Percentiles rank a stretch among this genome's conserved stretches.
phyloP scores from a whole-genome alignment of 2,329 filamentous ascomycete species.

The Beauveria sp. region DNA sequence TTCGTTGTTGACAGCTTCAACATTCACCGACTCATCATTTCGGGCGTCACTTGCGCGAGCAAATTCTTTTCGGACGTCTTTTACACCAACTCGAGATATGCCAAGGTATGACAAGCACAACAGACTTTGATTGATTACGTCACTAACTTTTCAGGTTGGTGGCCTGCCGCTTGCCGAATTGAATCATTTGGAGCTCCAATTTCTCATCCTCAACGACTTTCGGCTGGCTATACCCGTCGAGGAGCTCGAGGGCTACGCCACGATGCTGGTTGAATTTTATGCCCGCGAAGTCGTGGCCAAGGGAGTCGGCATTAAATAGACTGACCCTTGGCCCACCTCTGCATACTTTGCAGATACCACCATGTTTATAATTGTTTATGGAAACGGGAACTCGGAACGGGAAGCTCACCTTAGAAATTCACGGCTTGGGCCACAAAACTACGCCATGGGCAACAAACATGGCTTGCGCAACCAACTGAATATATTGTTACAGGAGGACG shows the following conservation, averaged over 20 bases:
- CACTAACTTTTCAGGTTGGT: constrained; percentile 59
- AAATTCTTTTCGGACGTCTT: constrained; percentile 99
- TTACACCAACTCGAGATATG: constrained; percentile 98
- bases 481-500: constrained; percentile 7
- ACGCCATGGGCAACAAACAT: background rate
- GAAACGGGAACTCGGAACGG: background rate
- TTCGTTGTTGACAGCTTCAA: constrained; percentile 99
- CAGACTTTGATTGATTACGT: too few species aligned
- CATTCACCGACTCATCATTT: constrained; percentile 92
- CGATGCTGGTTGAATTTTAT: constrained; percentile 98
- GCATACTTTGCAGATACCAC: background rate
- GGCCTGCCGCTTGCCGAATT: constrained; percentile 85
- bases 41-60: constrained; percentile 94
- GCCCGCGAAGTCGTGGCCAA: constrained; percentile 71
- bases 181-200: constrained; percentile 94
- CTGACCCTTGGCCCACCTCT: background rate
- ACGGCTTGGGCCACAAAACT: background rate
- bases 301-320: constrained; percentile 4
- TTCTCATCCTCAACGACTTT: constrained; percentile 92
- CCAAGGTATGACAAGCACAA: constrained; percentile 62
- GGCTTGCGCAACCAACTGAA: background rate
- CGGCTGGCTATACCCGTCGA: constrained; percentile 87
- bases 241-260: constrained; percentile 93
- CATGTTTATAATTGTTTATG: background rate
- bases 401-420: constrained; percentile 5